Percentiles rank a stretch among this genome's conserved stretches.
phyloP scores from a whole-genome alignment of 2,329 filamentous ascomycete species.

The Fusarium xylarioides region DNA sequence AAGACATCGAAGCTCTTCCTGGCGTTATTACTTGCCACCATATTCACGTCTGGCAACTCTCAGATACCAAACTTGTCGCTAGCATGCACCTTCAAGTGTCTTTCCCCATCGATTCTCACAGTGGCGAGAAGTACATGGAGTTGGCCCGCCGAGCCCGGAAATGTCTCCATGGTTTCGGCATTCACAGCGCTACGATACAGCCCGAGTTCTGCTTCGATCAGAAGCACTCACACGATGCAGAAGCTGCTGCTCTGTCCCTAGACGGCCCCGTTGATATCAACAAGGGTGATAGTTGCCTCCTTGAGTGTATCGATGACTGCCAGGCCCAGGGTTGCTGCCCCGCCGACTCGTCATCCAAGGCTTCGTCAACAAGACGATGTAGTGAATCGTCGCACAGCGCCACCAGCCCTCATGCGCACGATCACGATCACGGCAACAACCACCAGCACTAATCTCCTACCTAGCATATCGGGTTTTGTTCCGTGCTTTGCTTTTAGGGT shows the following conservation, averaged over 20 bases:
- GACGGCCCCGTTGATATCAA: conserved; percentile 46
- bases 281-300: conserved; percentile 55
- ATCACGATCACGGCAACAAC: conserved; percentile 1
- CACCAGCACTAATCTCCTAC: conserved; percentile 21
- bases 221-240: conserved; percentile 52
- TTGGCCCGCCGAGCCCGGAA: conserved; percentile 83
- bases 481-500: neutral
- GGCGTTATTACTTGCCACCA: conserved; percentile 94
- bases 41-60: conserved; percentile 97
- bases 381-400: conserved; percentile 47
- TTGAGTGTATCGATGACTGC: conserved; percentile 57
- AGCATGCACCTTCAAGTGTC: conserved; percentile 92
- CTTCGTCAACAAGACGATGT: conserved; percentile 48
- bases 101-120: conserved; percentile 86
- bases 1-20: conserved; percentile 86
- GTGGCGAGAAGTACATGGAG: conserved; percentile 85
- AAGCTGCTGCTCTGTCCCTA: conserved; percentile 47
- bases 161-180: conserved; percentile 94
- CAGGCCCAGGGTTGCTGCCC: conserved; percentile 47
- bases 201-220: conserved; percentile 79
- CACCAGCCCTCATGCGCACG: conserved; percentile 22
- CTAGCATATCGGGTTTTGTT: neutral
- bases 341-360: conserved; percentile 46
- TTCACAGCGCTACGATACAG: conserved; percentile 97
- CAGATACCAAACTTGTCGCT: conserved; percentile 92